Evolutionary conservation across 345 rosid genomes (phyloP).

Genomic region (Sisymbrium irio): DNA sequence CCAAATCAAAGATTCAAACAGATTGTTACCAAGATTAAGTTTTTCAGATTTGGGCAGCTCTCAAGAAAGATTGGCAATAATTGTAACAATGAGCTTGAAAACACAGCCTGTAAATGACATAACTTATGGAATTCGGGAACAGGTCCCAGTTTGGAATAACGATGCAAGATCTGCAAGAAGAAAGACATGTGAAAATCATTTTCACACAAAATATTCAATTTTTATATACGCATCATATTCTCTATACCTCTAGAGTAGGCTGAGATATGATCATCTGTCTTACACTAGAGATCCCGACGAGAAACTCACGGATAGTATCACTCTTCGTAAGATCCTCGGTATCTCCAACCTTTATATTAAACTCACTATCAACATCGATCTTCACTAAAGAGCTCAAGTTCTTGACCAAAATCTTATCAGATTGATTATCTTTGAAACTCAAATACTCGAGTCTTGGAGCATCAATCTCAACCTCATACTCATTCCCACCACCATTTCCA

Average conservation of each 20-base stretch:
- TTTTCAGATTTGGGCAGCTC: slow-evolving; percentile 5
- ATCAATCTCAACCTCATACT: slow-evolving; percentile 14
- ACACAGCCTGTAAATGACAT: not conserved
- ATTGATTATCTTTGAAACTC: not conserved
- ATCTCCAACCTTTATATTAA: not conserved
- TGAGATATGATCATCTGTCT: slow-evolving; percentile 11
- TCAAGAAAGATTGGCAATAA: not conserved
- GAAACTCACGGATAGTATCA: slow-evolving; percentile 3
- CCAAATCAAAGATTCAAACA: not conserved
- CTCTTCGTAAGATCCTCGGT: not conserved
- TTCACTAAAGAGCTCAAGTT: slow-evolving; percentile 5
- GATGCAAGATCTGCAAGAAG: not conserved
- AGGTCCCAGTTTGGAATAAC: not conserved
- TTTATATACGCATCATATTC: not conserved
- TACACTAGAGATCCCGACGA: not conserved
- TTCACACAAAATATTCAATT: not conserved
- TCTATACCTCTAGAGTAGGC: not conserved
- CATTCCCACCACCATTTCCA: not conserved
- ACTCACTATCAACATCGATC: not conserved
- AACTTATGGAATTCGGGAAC: not conserved
- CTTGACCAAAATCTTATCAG: not conserved
- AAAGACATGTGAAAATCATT: not conserved
- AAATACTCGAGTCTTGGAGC: slow-evolving; percentile 1
- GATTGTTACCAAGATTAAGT: not conserved
- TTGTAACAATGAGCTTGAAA: not conserved